These are phyloP conservation scores for Termitomyces titanicus DNA, from an alignment of 768 basidiomycete genomes.

Conservation along the genomic window DNA sequence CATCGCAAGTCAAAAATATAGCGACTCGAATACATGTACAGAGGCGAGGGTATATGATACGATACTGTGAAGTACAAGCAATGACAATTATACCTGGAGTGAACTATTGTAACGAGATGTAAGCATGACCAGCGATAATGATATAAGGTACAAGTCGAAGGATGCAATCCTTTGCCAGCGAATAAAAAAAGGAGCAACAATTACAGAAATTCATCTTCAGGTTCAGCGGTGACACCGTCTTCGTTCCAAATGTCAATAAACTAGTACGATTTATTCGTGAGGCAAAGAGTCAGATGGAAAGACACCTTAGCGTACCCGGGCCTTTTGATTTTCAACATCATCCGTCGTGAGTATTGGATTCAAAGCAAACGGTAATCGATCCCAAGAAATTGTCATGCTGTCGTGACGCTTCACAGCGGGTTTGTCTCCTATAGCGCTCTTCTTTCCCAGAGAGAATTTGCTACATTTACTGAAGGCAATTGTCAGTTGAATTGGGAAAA, in stretches of 20 bases:
- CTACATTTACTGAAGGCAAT: slow-evolving; percentile 69
- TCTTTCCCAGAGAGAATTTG: slow-evolving; percentile 87
- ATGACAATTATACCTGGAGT: slow-evolving; percentile 3
- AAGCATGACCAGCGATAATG: background rate
- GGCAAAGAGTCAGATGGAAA: background rate
- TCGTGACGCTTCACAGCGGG: slow-evolving; percentile 63
- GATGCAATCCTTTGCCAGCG: background rate
- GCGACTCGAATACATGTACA: too few species aligned
- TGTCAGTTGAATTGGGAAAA: background rate
- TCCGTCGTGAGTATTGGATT: slow-evolving; percentile 54
- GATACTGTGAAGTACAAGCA: slow-evolving; percentile 1
- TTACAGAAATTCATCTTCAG: slow-evolving; percentile 45
- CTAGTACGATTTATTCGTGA: slow-evolving; percentile 29
- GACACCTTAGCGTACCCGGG: slow-evolving; percentile 44
- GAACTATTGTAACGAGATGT: background rate
- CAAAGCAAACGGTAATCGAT: slow-evolving; percentile 66
- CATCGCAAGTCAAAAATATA: too few species aligned
- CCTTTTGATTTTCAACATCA: slow-evolving; percentile 61
- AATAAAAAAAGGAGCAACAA: background rate
- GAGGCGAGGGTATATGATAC: background rate
- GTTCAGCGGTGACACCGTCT: slow-evolving; percentile 70
- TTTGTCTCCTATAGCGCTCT: slow-evolving; percentile 85
- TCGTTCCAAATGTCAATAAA: slow-evolving; percentile 81
- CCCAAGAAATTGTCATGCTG: slow-evolving; percentile 64
- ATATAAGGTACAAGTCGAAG: background rate